Base-by-base conservation (phyloP, 441 rosid species). In the Codiaeum variegatum region DNA sequence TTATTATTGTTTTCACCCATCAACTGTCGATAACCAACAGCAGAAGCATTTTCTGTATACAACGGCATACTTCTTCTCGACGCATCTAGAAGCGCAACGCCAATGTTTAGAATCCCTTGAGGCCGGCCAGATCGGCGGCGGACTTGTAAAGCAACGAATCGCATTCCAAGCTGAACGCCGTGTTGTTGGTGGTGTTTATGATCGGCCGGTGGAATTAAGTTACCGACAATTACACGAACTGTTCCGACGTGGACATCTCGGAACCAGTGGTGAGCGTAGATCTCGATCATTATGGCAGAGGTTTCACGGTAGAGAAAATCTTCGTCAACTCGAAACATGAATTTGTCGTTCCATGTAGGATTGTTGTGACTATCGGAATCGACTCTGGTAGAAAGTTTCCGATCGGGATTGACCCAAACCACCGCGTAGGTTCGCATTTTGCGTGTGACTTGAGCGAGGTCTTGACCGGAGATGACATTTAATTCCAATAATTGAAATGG, bases 291-390 rank as follows among this genome's bases (percentile, higher is more conserved):
- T 67, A 93, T 80, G 16, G 91, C 88, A 0, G 97, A 86, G 61
- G 93, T 88, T 29, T 82, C 94, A 47, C 76, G 80, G 54, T 73
- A 64, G 61, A 88, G 82, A 69, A 88, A 85, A 36, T 83, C 85
- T 21, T 86, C 94, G 61, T 93, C 88, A 24, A 93, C 93, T 11
- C 93, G 92, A 73, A 93, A 91, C 23, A 93, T 90, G 47, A 91
- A 91, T 72, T 90, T 91, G 74, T 93, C 96, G 46, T 93, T 93
- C 98, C 98, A 93, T 0, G 94, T 90, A 10, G 98, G 98, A 70
- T 84, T 88, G 77, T 79, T 74, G 61, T 85, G 85, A 34, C 90
- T 91, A 1, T 76, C 51, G 29, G 77, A 71, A 67, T 90, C 91
- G 47, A 88, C 85, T 3, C 94, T 80, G 2, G 97, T 90, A 16